phyloP scores from a whole-genome alignment of 257 asterid genomes.

The Salvia hispanica region DNA sequence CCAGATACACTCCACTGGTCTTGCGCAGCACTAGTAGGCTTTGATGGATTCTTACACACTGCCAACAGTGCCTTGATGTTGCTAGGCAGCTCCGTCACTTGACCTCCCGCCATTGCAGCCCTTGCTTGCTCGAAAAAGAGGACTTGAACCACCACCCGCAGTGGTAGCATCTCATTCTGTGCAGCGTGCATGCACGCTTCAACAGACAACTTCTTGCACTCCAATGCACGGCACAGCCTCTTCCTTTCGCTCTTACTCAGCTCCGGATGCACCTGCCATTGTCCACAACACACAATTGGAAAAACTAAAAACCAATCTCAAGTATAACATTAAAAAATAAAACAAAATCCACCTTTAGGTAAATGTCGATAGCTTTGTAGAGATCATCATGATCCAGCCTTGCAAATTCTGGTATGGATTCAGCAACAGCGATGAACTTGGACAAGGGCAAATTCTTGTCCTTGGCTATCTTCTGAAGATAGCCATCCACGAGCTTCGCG shows the following conservation, averaged over 20 bases:
- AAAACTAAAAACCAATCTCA: neutral
- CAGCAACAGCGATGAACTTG: conserved; percentile 67
- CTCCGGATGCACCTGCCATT: conserved; percentile 63
- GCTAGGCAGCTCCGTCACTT: conserved; percentile 60
- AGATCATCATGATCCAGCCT: conserved; percentile 89
- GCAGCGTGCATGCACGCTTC: conserved; percentile 93
- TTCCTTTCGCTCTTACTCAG: conserved; percentile 78
- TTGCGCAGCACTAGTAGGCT: conserved; percentile 38
- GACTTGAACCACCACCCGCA: conserved; percentile 86
- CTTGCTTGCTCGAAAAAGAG: conserved; percentile 94
- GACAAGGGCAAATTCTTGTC: conserved; percentile 57
- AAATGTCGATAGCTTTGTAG: conserved; percentile 81
- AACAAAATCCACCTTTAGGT: conserved; percentile 59
- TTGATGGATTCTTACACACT: conserved; percentile 44
- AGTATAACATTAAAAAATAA: neutral
- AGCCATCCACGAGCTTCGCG: conserved; percentile 76
- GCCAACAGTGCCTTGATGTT: conserved; percentile 74
- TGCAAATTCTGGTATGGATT: conserved; percentile 69
- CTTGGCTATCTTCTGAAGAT: conserved; percentile 65
- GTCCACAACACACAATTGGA: no score
- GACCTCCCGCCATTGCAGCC: conserved; percentile 63
- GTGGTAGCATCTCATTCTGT: conserved; percentile 81
- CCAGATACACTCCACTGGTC: conserved; percentile 79
- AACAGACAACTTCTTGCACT: conserved; percentile 75
- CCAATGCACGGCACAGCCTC: conserved; percentile 62